These are phyloP conservation scores for Salix viminalis DNA, from an alignment of 345 rosid species.

Conservation along the genomic window DNA sequence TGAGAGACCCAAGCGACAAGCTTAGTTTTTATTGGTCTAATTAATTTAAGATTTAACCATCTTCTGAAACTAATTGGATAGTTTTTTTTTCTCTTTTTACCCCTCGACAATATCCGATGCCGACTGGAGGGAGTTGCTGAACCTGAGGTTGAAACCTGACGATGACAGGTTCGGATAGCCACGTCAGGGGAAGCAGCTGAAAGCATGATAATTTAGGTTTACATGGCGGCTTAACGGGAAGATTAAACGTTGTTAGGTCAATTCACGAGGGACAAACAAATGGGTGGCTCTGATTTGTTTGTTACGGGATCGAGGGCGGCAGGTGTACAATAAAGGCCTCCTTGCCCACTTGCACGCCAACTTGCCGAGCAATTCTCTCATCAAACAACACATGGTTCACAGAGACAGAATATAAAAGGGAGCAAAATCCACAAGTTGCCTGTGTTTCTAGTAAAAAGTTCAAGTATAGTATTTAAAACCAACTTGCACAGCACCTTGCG, in stretches of 20 bases:
- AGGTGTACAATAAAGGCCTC: background rate
- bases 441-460: background rate
- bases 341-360: background rate
- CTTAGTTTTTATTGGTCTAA: background rate
- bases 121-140: background rate
- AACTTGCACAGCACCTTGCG: constrained; percentile 3
- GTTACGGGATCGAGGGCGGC: background rate
- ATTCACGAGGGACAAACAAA: background rate
- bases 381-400: background rate
- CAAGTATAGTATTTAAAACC: background rate
- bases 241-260: background rate
- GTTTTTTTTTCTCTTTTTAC: background rate
- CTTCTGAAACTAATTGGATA: background rate
- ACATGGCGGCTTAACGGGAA: background rate
- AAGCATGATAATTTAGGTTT: background rate
- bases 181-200: background rate
- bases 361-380: background rate
- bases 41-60: background rate
- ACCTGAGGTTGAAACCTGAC: background rate
- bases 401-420: background rate
- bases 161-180: background rate
- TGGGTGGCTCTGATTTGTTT: background rate
- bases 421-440: constrained; percentile 10
- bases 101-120: background rate
- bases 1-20: background rate